These are phyloP conservation scores for Stephanodiscus triporus DNA, from an alignment of 108 stramenopile genomes.

Conservation along the genomic window DNA sequence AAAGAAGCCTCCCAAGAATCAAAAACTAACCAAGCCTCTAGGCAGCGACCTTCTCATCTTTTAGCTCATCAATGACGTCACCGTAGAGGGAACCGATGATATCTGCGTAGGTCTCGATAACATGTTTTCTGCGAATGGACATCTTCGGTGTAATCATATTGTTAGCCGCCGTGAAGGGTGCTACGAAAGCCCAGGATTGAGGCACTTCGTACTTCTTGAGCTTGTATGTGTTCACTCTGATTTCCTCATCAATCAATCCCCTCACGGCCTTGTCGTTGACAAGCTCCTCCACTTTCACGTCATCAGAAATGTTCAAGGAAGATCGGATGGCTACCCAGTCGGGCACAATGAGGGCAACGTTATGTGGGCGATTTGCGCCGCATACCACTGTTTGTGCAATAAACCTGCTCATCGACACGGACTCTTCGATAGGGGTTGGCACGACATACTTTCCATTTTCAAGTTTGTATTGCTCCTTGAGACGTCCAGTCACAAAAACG, in stretches of 20 bases:
- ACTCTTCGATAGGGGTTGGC: constrained; percentile 93
- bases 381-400: constrained; percentile 91
- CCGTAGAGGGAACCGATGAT: constrained; percentile 82
- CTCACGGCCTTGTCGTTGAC: constrained; percentile 75
- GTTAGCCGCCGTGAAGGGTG: constrained; percentile 93
- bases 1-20: not conserved
- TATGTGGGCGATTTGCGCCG: constrained; percentile 93
- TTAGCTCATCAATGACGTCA: constrained; percentile 36
- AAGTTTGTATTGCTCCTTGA: constrained; percentile 97
- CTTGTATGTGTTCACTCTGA: constrained; percentile 56
- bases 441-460: constrained; percentile 98
- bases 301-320: constrained; percentile 55
- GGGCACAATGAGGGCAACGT: constrained; percentile 91
- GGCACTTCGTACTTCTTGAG: constrained; percentile 96
- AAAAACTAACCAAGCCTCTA: not conserved
- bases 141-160: constrained; percentile 97
- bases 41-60: constrained; percentile 50
- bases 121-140: constrained; percentile 91
- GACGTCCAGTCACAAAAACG: constrained; percentile 76
- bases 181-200: constrained; percentile 77
- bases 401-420: constrained; percentile 86
- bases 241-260: constrained; percentile 81
- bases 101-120: constrained; percentile 83
- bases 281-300: constrained; percentile 72
- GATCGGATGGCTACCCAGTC: constrained; percentile 86